Percentiles rank a stretch among this genome's conserved stretches.
phyloP scores from a whole-genome alignment of 1,139 yeast species.

The Debaryomycetaceae sp. region DNA sequence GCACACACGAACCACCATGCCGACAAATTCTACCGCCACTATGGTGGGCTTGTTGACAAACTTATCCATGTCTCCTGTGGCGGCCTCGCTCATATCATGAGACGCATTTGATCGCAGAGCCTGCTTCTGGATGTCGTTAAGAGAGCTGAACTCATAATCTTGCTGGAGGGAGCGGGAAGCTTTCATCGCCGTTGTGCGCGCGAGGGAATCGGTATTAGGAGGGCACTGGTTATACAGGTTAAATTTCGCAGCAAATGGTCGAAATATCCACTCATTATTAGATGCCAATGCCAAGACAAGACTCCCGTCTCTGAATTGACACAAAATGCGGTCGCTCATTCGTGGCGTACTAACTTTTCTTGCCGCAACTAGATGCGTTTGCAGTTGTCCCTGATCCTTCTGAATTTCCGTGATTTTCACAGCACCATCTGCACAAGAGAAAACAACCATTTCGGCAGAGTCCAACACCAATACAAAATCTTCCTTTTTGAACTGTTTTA shows the following conservation, averaged over 20 bases:
- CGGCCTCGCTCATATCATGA: too few species aligned
- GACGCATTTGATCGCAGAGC: too few species aligned
- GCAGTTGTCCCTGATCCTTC: not conserved
- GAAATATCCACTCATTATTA: conserved; percentile 56
- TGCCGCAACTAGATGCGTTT: conserved; percentile 32
- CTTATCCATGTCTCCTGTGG: conserved; percentile 3
- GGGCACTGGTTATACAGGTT: conserved; percentile 34
- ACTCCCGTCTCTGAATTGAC: conserved; percentile 40
- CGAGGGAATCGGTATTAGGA: too few species aligned
- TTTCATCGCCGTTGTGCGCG: too few species aligned
- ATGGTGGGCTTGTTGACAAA: conserved; percentile 18
- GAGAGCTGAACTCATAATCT: too few species aligned
- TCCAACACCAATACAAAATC: conserved; percentile 26
- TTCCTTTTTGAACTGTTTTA: conserved; percentile 10
- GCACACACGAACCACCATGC: conserved; percentile 54
- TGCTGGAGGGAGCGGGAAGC: too few species aligned
- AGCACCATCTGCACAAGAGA: conserved; percentile 39
- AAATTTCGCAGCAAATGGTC: conserved; percentile 37
- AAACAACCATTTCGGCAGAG: conserved; percentile 36
- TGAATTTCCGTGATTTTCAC: conserved; percentile 15
- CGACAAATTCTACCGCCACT: conserved; percentile 52
- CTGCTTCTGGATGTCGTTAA: too few species aligned
- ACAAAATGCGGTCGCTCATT: conserved; percentile 61
- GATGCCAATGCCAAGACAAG: conserved; percentile 54
- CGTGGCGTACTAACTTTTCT: conserved; percentile 57